Base-by-base conservation (phyloP, 495 filamentous ascomycete species). In the Thozetella sp. region DNA sequence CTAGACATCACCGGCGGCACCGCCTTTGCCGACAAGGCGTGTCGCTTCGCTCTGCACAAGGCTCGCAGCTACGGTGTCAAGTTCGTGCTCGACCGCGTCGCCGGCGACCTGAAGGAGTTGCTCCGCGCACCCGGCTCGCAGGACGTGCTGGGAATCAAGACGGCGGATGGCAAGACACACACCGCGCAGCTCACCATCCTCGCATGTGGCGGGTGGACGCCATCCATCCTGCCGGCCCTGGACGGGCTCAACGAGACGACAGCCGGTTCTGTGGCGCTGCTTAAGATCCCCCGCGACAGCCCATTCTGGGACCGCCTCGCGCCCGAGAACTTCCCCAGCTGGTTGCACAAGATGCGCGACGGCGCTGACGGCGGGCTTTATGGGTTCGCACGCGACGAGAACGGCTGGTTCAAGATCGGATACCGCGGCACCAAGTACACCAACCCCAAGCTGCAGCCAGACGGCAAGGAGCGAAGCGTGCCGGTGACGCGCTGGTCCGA, bases 381-480 rank as follows among this genome's bases (percentile, higher is more conserved):
- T 53, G 75, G 78, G 27, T 72, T 81, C 30, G 71, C 78, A 0
- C 60, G 72, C 1, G 68, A 72, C 13, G 60, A 70, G 13, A 64
- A 69, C 13, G 78, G 78, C 20, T 54, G 67, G 12, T 54, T 81
- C 22, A 81, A 81, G 63, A 72, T 81, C 51, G 78, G 78, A 22
- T 80, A 75, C 45, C 69, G 78, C 1, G 77, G 71, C 4, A 80
- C 70, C 15, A 81, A 81, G 62, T 80, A 59, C 59, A 74, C 67
- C 11, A 69, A 22, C 24, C 55, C 34, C 20, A 25, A 45, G 11
- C 25, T 25, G 3, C 22, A 61, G 25, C 60, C 56, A 0, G 71
- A 76, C 22, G 60, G 70, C 3, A 64, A 62, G 30, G 70, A 67
- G 34, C 59, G 72, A 10, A 76, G 74, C 24, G 65, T 72, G 2